Base-by-base conservation (phyloP, 768 basidiomycete genomes). In the Glaciozyma antarctica region DNA sequence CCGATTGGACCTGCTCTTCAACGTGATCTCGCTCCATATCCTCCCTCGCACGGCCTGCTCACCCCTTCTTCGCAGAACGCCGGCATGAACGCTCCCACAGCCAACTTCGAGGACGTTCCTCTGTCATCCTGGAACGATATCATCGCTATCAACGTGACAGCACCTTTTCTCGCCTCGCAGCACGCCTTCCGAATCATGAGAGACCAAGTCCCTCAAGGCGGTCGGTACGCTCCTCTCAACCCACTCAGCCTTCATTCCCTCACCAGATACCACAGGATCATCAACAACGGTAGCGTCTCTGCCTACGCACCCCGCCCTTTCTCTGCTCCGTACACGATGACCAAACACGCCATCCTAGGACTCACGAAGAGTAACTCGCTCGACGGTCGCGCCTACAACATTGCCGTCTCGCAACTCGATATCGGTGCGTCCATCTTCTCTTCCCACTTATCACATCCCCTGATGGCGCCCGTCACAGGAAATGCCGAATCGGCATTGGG, bases 261-360 rank as follows among this genome's bases (percentile, higher is more conserved):
- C 53, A 12, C 88, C 88, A 82, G 71, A 54, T 32, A 32, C 32
- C 32, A 51, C 12, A 81, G 88, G 24, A 87, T 91, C 67, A 86
- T 93, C 77, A 90, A 90, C 78, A 90, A 91, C 71, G 89, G 88
- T 1, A 87, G 85, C n/a, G 78, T 88, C 28, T 81, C 86, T 1
- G 86, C 87, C 0, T 82, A 86, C 66, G 79, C 82, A 5, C 87
- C 88, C 1, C 81, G 87, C n/a, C 85, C 85, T 5, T 76, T 78
- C 66, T 77, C 77, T 7, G 73, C 76, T 3, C 70, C 88, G 0
- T 92, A 92, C 75, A 86, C 87, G 0, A 78, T 82, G 59, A 85
- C 87, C 17, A 93, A 92, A 76, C 88, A 90, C 73, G 89, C 86
- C 10, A 83, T 91, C 53, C 74, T 78, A 1, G 89, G 90, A 0